Base-by-base conservation (phyloP, 495 filamentous ascomycete species). In the Aspergillus saccharolyticus region DNA sequence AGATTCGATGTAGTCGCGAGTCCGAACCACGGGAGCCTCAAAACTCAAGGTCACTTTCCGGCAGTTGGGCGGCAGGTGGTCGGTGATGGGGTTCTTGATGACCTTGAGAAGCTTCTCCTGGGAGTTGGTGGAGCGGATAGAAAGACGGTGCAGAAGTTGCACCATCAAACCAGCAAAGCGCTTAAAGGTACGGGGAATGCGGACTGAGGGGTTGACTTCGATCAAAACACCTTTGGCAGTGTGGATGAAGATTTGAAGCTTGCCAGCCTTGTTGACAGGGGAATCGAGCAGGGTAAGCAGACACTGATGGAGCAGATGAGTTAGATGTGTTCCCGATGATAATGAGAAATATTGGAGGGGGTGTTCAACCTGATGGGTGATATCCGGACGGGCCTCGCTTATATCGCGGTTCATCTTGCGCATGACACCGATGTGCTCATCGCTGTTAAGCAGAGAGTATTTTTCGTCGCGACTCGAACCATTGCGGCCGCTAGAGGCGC, bases 381-480 rank as follows among this genome's bases (percentile, higher is more conserved):
- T 98, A 74, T 98, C 94, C 12, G 94, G 94, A 52, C 94, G 85
- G 25, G 94, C 94, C 69, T 98, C 94, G 68, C 92, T 96, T 64
- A 98, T 98, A 66, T 98, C 94, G 50, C 94, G 79, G 74, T 95
- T 95, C 93, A 96, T 97, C 81, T 97, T 98, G 67, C 95, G 87
- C 90, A 97, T 94, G 59, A 97, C 86, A 51, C 94, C 95, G 59
- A 98, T 98, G 69, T 98, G 94, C 75, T 98, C 94, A 64, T 98
- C 94, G 70, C 92, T 96, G 80, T 98, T 98, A 62, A 98, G 82
- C 44, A 98, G 78, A 47, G 90, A 90, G 74, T 94, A 97, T 68
- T 97, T 97, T 63, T 97, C 94, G 62, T 96, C 91, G 20, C 86
- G 78, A 44, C 81, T 82, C 57, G 82, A 76, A 42, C 86, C 86